Percentiles rank a stretch among this genome's conserved stretches.
Conservation (phyloP, 164 flowering plant genomes). For the Vitis labrusca region DNA sequence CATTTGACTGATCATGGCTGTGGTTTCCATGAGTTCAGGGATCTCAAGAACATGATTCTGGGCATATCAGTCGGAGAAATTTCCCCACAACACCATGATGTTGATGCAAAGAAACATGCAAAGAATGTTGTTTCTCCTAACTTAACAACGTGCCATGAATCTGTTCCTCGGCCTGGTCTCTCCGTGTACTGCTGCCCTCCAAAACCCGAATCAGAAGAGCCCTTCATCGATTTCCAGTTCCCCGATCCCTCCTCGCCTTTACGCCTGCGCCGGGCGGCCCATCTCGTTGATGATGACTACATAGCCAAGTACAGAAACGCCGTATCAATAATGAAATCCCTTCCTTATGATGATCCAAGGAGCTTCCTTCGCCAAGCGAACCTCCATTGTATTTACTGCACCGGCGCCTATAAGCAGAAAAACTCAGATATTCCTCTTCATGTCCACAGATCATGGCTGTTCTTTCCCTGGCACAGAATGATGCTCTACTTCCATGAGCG, state of each 20-base stretch:
- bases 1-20: too few relatives aligned
- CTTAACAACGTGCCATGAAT: constrained; percentile 18
- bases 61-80: too few relatives aligned
- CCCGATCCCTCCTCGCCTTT: constrained; percentile 15
- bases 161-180: constrained; percentile 4
- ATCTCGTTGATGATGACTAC: constrained; percentile 7
- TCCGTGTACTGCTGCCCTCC: constrained; percentile 29
- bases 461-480: constrained; percentile 37
- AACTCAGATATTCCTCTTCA: constrained; percentile 6
- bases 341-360: constrained; percentile 25
- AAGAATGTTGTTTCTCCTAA: not conserved
- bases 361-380: constrained; percentile 24
- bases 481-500: constrained; percentile 42
- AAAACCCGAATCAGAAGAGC: not conserved
- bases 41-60: too few relatives aligned
- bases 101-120: too few relatives aligned
- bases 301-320: constrained; percentile 22
- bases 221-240: constrained; percentile 17
- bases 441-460: constrained; percentile 39
- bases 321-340: constrained; percentile 21
- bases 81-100: too few relatives aligned
- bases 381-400: constrained; percentile 26
- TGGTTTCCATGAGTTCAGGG: too few relatives aligned
- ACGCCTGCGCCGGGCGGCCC: constrained; percentile 18
- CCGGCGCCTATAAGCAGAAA: constrained; percentile 25